A percentile compares a stretch with the other conserved stretches of the same genome.
These are phyloP conservation scores for Agarophyton chilense DNA, from an alignment of 23 red algal species.

Conservation along the genomic window DNA sequence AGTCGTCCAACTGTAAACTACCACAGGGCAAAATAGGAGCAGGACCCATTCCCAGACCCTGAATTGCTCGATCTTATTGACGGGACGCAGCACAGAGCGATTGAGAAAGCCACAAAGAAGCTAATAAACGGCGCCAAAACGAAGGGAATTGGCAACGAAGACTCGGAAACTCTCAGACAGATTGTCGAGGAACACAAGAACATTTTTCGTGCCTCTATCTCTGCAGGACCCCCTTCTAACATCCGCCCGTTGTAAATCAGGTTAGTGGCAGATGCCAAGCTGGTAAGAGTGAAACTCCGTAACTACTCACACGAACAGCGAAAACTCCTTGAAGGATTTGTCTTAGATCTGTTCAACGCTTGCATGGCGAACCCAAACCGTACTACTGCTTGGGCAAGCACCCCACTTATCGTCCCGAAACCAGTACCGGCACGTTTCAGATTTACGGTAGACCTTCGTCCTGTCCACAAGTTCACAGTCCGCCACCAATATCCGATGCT, in stretches of 20 bases:
- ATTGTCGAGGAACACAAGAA: neutral
- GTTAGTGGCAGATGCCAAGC: neutral
- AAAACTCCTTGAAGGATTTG: neutral
- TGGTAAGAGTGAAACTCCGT: neutral
- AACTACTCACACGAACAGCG: neutral
- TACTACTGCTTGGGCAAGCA: neutral
- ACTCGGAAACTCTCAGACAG: neutral
- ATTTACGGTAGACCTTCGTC: neutral
- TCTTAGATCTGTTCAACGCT: neutral
- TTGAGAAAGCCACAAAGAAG: no score
- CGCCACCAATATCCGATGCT: neutral
- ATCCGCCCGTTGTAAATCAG: neutral
- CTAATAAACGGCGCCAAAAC: no score
- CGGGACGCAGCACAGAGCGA: no score
- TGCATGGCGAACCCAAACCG: constrained; percentile 3
- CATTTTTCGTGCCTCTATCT: constrained; percentile 1
- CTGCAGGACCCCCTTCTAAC: neutral
- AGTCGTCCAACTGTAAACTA: no score
- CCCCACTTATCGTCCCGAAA: constrained; percentile 18
- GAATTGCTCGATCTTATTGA: no score
- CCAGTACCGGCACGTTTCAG: neutral
- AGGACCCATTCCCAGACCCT: no score
- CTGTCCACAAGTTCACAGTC: neutral
- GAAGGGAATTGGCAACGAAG: no score
- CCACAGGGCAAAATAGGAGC: no score